Base-by-base conservation (phyloP, 306 rosid species). In the Comarum palustre region DNA sequence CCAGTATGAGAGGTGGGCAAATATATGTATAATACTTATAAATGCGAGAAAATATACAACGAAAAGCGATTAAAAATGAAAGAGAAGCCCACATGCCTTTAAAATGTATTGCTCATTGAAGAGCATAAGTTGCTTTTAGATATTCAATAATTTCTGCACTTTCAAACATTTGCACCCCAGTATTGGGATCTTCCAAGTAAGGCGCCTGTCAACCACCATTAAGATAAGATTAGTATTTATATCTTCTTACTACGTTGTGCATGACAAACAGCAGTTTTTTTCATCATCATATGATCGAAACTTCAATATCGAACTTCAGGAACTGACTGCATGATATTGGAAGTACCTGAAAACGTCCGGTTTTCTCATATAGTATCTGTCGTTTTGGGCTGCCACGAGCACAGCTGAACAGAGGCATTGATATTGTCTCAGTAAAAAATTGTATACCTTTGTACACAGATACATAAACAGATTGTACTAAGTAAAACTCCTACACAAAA, bases 341-440 rank as follows among this genome's bases (percentile, higher is more conserved):
- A 75, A 55, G 60, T 90, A 95, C 96, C 97, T 95, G 99, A 79
- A 95, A 95, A 66, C 71, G 83, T 71, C 97, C 96, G 0, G 68
- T 79, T 86, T 66, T 90, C 24, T 88, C 78, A 34, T 66, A 90
- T 70, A 95, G 81, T 66, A 82, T 77, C 75, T 90, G 85, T 72
- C 97, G 85, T 75, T 91, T 95, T 38, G 93, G 82, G 83, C 99
- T 95, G 54, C 99, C 99, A 41, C 99, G 96, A 64, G 96, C 95
- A 77, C 97, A 95, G 72, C 99, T 95, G 76, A 68, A 85, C 24
- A 57, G 72, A 39, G 58, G 52, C 16, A 68, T 66, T 65, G 79
- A 65, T 75, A 80, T 55, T 62, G 66, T 11, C 17, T 78, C 72
- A 71, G 22, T 31, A 27, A 63, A 1, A 41, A 22, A 32, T 16